Evolutionary conservation across 2,329 filamentous ascomycete species (phyloP).

Genomic region (Sporothrix luriei): DNA sequence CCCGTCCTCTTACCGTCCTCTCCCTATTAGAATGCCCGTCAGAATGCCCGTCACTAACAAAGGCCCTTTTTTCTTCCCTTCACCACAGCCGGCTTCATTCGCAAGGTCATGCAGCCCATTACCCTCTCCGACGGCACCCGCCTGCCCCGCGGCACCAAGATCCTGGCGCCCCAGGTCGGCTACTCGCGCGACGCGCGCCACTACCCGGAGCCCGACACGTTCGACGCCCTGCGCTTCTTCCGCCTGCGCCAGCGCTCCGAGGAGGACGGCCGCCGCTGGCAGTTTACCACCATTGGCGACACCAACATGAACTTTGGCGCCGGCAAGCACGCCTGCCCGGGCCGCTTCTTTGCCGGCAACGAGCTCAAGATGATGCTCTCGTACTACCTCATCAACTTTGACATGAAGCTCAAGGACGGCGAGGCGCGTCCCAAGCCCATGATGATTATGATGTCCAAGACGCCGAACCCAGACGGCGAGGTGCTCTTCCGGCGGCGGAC

Average conservation of each 20-base stretch:
- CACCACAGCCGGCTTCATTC: constrained; percentile 48
- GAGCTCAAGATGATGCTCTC: constrained; percentile 52
- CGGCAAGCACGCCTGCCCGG: constrained; percentile 53
- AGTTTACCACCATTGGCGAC: constrained; percentile 49
- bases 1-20: not conserved
- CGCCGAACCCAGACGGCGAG: constrained; percentile 47
- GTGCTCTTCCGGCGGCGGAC: constrained; percentile 47
- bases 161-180: constrained; percentile 48
- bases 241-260: constrained; percentile 46
- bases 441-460: constrained; percentile 50
- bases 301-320: constrained; percentile 53
- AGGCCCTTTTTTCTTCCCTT: not conserved
- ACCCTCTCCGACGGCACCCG: constrained; percentile 50
- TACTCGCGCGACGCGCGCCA: constrained; percentile 48
- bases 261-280: constrained; percentile 47
- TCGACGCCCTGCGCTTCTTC: constrained; percentile 56
- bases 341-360: constrained; percentile 52
- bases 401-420: constrained; percentile 47
- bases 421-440: constrained; percentile 47
- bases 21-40: not conserved
- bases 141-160: constrained; percentile 49
- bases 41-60: not conserved
- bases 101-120: constrained; percentile 52
- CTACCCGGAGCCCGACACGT: constrained; percentile 48
- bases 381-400: constrained; percentile 49